These are phyloP conservation scores for Colletotrichum somersetense DNA, from an alignment of 2,329 filamentous ascomycete species.

Conservation along the genomic window DNA sequence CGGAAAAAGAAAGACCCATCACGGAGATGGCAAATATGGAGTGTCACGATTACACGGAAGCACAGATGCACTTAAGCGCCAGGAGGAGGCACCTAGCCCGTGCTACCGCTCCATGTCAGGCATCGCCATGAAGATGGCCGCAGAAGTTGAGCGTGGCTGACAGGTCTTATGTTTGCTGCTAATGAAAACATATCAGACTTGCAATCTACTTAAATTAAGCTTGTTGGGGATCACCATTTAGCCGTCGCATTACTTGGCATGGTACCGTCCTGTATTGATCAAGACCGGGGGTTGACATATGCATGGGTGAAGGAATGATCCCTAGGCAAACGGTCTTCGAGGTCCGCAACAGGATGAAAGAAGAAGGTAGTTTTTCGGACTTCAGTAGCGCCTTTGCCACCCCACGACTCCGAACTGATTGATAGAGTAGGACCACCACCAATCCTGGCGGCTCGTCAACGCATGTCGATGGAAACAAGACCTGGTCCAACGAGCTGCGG, in stretches of 20 bases:
- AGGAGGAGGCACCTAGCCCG: background rate
- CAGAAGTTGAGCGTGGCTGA: constrained; percentile 12
- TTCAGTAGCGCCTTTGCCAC: background rate
- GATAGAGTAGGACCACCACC: background rate
- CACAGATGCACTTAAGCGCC: background rate
- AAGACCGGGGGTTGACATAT: background rate
- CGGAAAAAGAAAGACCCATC: background rate
- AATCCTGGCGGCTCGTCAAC: background rate
- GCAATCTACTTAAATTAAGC: constrained; percentile 33
- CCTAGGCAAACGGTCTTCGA: background rate
- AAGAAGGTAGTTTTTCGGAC: background rate
- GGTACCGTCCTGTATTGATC: background rate
- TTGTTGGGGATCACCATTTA: constrained; percentile 20
- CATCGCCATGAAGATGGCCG: background rate
- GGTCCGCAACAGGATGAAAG: background rate
- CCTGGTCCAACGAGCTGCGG: background rate
- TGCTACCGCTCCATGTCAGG: background rate
- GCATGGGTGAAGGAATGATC: background rate
- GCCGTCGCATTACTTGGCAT: background rate
- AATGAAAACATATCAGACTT: background rate
- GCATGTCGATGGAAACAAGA: background rate
- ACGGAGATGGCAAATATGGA: background rate
- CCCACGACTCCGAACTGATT: background rate
- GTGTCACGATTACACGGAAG: background rate
- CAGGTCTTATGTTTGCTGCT: constrained; percentile 3